Evolutionary conservation across 1,284 basidiomycete genomes (phyloP).

Genomic region (Ustilago cynodontis): DNA sequence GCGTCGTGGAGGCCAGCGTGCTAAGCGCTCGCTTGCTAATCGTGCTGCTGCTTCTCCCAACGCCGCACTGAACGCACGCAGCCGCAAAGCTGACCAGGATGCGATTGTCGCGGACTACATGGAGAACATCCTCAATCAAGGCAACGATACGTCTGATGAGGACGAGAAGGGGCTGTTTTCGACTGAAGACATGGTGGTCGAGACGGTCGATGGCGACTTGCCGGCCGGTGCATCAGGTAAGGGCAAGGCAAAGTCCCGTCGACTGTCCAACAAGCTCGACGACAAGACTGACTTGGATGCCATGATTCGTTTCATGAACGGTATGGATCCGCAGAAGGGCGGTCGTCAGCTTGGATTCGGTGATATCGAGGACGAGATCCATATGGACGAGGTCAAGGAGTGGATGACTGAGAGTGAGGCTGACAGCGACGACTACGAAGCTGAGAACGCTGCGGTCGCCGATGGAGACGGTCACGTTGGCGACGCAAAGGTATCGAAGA

Average conservation of each 20-base stretch:
- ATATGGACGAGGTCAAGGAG: slow-evolving; percentile 57
- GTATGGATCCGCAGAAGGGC: slow-evolving; percentile 61
- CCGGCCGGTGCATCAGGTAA: slow-evolving; percentile 13
- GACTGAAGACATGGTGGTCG: slow-evolving; percentile 26
- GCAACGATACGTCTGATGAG: slow-evolving; percentile 18
- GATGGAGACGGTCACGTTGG: not conserved
- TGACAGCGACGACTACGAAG: slow-evolving; percentile 27
- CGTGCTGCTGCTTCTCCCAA: slow-evolving; percentile 25
- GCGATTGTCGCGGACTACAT: slow-evolving; percentile 66
- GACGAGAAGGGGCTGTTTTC: slow-evolving; percentile 21
- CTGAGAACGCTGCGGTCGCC: not conserved
- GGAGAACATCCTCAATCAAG: slow-evolving; percentile 58
- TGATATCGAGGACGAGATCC: slow-evolving; percentile 55
- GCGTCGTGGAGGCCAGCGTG: slow-evolving; percentile 42
- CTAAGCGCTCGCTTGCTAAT: slow-evolving; percentile 33
- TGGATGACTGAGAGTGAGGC: slow-evolving; percentile 59
- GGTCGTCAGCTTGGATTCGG: slow-evolving; percentile 59
- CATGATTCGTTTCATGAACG: slow-evolving; percentile 62
- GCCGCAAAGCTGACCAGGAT: slow-evolving; percentile 51
- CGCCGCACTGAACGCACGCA: slow-evolving; percentile 28
- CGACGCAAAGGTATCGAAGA: not conserved
- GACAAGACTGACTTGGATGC: slow-evolving; percentile 51
- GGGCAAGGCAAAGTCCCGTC: slow-evolving; percentile 32
- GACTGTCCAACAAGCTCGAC: slow-evolving; percentile 39
- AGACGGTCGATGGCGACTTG: slow-evolving; percentile 27